phyloP scores from a whole-genome alignment of 2,329 filamentous ascomycete species.

The Calonectria fujianensis region DNA sequence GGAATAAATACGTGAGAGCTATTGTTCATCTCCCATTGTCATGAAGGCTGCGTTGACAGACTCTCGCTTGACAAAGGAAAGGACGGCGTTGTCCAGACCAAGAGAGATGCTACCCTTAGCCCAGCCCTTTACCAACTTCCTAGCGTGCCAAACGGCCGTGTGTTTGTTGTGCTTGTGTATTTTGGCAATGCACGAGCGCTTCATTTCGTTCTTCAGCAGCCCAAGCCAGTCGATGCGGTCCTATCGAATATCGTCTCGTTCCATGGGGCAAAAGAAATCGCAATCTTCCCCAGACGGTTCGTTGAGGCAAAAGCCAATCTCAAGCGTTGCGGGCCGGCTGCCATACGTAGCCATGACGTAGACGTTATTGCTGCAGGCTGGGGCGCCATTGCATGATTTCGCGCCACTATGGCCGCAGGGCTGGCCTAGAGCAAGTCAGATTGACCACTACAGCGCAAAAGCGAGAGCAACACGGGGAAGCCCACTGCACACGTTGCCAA shows the following conservation, averaged over 20 bases:
- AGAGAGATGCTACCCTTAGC: constrained; percentile 52
- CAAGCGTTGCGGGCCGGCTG: constrained; percentile 54
- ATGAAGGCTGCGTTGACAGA: constrained; percentile 48
- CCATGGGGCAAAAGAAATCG: constrained; percentile 53
- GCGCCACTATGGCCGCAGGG: constrained; percentile 42
- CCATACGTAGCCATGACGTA: constrained; percentile 54
- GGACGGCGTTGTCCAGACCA: constrained; percentile 44
- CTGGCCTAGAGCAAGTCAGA: constrained; percentile 38
- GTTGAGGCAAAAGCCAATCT: constrained; percentile 53
- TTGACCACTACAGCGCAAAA: background rate
- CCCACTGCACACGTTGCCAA: constrained; percentile 57
- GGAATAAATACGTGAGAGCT: background rate
- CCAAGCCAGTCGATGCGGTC: constrained; percentile 49
- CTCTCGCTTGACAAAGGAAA: constrained; percentile 52
- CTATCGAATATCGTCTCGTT: constrained; percentile 55
- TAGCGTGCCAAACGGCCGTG: constrained; percentile 56
- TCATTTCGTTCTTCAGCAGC: constrained; percentile 47
- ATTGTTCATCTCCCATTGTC: constrained; percentile 45
- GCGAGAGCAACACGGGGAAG: background rate
- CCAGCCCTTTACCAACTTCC: constrained; percentile 53
- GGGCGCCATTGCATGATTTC: constrained; percentile 44
- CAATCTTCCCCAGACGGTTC: constrained; percentile 47
- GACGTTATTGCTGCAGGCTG: constrained; percentile 47
- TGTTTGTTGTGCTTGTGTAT: constrained; percentile 58
- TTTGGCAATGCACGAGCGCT: constrained; percentile 50